Evolutionary conservation across 2,329 filamentous ascomycete genomes (phyloP).

Genomic region (Xylariomycetidae sp.): DNA sequence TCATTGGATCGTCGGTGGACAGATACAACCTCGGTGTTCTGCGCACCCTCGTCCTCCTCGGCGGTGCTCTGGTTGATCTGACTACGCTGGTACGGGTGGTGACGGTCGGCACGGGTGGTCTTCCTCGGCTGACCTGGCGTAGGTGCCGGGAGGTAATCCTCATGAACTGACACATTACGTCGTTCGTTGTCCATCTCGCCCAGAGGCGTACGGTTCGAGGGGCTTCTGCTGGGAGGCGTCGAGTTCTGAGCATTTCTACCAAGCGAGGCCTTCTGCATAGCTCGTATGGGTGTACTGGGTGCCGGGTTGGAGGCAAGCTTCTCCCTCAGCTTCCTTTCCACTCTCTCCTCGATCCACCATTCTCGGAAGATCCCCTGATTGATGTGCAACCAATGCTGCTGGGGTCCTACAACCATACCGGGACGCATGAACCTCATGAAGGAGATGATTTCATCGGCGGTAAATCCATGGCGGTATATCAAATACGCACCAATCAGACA

Average conservation of each 20-base stretch:
- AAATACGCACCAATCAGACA: slow-evolving; percentile 96
- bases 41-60: slow-evolving; percentile 48
- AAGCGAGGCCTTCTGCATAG: slow-evolving; percentile 54
- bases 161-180: slow-evolving; percentile 63
- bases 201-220: slow-evolving; percentile 76
- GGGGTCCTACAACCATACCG: slow-evolving; percentile 97
- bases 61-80: slow-evolving; percentile 38
- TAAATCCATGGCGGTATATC: slow-evolving; percentile 96
- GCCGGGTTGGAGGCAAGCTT: slow-evolving; percentile 48
- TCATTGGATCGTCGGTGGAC: slow-evolving; percentile 58
- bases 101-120: slow-evolving; percentile 71
- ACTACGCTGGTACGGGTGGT: slow-evolving; percentile 66
- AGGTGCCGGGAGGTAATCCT: slow-evolving; percentile 89
- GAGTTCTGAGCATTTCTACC: slow-evolving; percentile 64
- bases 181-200: slow-evolving; percentile 87
- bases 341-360: slow-evolving; percentile 92
- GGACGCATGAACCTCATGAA: slow-evolving; percentile 99
- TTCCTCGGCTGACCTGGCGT: slow-evolving; percentile 96
- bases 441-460: slow-evolving; percentile 92
- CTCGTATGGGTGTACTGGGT: slow-evolving; percentile 58
- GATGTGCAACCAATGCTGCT: slow-evolving; percentile 97
- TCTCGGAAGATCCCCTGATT: slow-evolving; percentile 97
- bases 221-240: slow-evolving; percentile 77
- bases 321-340: slow-evolving; percentile 63
- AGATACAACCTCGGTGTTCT: slow-evolving; percentile 57